Evolutionary conservation across 2,329 filamentous ascomycete genomes (phyloP).

Genomic region (Fusarium transvaalense): DNA sequence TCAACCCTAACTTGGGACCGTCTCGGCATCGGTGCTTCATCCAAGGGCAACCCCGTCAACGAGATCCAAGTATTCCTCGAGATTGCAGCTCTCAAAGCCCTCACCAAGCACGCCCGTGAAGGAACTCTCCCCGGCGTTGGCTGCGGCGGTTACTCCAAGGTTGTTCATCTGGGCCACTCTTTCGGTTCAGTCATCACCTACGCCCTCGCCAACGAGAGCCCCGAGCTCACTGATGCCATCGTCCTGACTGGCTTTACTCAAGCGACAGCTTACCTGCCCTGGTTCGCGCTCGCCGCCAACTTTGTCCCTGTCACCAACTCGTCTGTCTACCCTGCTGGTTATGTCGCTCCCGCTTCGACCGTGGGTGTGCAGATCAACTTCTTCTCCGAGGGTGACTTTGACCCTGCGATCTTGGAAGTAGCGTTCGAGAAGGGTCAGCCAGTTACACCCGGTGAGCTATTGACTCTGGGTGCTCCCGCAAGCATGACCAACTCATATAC

Average conservation of each 20-base stretch:
- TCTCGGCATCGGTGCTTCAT: slow-evolving; percentile 70
- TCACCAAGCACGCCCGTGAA: slow-evolving; percentile 64
- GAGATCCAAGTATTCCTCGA: slow-evolving; percentile 71
- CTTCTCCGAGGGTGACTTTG: slow-evolving; percentile 66
- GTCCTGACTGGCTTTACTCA: slow-evolving; percentile 71
- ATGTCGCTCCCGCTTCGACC: slow-evolving; percentile 62
- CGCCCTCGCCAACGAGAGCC: slow-evolving; percentile 64
- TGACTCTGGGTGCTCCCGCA: slow-evolving; percentile 63
- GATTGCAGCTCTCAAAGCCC: slow-evolving; percentile 66
- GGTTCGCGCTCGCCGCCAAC: slow-evolving; percentile 61
- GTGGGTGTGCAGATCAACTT: slow-evolving; percentile 66
- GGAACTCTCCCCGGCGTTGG: slow-evolving; percentile 60
- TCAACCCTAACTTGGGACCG: slow-evolving; percentile 73
- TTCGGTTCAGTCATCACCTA: slow-evolving; percentile 72
- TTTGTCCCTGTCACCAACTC: slow-evolving; percentile 59
- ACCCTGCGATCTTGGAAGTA: slow-evolving; percentile 62
- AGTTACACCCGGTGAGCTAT: slow-evolving; percentile 68
- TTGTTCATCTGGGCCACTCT: slow-evolving; percentile 73
- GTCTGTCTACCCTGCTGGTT: slow-evolving; percentile 61
- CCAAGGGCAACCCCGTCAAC: slow-evolving; percentile 69
- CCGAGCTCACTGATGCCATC: slow-evolving; percentile 67
- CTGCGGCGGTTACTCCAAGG: slow-evolving; percentile 53
- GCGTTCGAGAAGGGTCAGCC: slow-evolving; percentile 66
- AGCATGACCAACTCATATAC: slow-evolving; percentile 55
- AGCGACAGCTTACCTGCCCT: slow-evolving; percentile 58